These are phyloP conservation scores for Leccinum subrobustum DNA, from an alignment of 1,284 basidiomycete genomes.

Conservation along the genomic window DNA sequence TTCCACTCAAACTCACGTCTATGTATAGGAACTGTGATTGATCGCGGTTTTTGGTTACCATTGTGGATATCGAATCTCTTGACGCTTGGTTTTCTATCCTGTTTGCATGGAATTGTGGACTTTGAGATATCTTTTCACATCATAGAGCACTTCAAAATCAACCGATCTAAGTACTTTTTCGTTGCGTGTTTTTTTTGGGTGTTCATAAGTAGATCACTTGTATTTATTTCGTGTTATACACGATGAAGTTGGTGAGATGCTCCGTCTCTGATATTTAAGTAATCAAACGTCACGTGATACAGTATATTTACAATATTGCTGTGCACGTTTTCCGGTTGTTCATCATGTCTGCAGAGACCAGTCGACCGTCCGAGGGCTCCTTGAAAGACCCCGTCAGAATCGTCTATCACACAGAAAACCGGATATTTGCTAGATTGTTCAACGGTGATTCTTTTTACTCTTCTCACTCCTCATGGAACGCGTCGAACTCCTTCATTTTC, in stretches of 20 bases:
- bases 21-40: constrained; percentile 31
- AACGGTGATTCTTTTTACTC: constrained; percentile 46
- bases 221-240: neutral
- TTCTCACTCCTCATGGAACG: neutral
- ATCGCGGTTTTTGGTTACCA: neutral
- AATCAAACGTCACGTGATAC: neutral
- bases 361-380: constrained; percentile 31
- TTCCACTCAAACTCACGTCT: constrained; percentile 1
- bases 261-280: neutral
- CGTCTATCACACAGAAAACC: constrained; percentile 49
- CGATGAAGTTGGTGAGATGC: neutral
- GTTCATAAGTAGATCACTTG: constrained; percentile 1
- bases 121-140: neutral
- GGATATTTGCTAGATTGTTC: constrained; percentile 64
- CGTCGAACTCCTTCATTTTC: constrained; percentile 3
- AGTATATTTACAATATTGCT: neutral
- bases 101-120: neutral
- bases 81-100: constrained; percentile 5
- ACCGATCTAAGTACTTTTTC: neutral
- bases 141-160: constrained; percentile 17
- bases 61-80: constrained; percentile 5
- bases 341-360: constrained; percentile 33
- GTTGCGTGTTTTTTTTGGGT: constrained; percentile 5
- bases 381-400: constrained; percentile 44
- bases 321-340: neutral